Conservation (phyloP, 768 basidiomycete genomes). For the Lentinula lateritia region DNA sequence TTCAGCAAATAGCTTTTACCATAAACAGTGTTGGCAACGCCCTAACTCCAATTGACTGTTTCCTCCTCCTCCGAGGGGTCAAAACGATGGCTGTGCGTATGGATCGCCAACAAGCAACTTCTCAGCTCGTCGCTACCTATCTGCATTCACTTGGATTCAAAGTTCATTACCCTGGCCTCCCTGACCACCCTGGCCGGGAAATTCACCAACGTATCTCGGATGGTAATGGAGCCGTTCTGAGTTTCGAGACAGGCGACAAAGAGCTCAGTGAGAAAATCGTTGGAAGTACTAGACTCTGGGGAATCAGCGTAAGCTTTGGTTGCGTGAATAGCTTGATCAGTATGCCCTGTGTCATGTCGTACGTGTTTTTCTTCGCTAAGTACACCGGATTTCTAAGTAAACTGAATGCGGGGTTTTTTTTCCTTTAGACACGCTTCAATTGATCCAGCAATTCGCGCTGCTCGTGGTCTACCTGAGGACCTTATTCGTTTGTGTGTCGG, state of each 20-base stretch:
- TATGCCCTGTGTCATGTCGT: slow-evolving; percentile 99
- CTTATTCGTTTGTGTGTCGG: slow-evolving; percentile 97
- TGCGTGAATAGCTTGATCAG: slow-evolving; percentile 97
- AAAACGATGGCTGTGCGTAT: slow-evolving; percentile 96
- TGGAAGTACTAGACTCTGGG: slow-evolving; percentile 90
- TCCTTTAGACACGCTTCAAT: slow-evolving; percentile 87
- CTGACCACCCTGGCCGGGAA: slow-evolving; percentile 74
- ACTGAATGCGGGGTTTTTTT: neutral
- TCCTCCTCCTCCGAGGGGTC: slow-evolving; percentile 90
- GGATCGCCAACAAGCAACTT: slow-evolving; percentile 86
- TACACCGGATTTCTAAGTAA: neutral
- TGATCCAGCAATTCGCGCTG: slow-evolving; percentile 91
- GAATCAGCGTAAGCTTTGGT: slow-evolving; percentile 96
- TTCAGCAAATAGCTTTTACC: slow-evolving; percentile 79
- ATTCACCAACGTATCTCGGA: slow-evolving; percentile 88
- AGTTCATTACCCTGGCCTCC: slow-evolving; percentile 89
- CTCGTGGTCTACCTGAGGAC: slow-evolving; percentile 95
- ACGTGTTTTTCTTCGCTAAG: slow-evolving; percentile 31
- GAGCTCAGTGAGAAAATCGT: slow-evolving; percentile 89
- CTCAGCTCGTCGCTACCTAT: slow-evolving; percentile 81
- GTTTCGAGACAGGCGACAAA: slow-evolving; percentile 92
- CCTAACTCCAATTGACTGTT: slow-evolving; percentile 91
- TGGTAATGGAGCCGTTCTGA: slow-evolving; percentile 90
- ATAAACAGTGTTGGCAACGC: slow-evolving; percentile 95
- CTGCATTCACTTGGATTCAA: slow-evolving; percentile 81